A percentile compares a stretch with the other conserved stretches of the same genome.
Conservation (phyloP, 306 rosid species). For the Oemleria cerasiformis region DNA sequence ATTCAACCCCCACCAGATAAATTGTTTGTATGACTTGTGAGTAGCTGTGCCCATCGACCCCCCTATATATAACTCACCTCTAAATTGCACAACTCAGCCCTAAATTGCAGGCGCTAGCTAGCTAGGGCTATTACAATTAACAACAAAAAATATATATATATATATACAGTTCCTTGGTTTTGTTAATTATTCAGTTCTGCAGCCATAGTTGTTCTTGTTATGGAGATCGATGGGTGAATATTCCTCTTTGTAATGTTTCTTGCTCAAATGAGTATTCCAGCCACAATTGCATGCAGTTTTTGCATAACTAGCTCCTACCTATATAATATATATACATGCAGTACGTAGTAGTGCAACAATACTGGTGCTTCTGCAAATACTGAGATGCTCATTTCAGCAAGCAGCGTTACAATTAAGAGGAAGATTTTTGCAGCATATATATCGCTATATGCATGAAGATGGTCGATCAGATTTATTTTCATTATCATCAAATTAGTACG, state of each 20-base stretch:
- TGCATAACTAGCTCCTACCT: not conserved
- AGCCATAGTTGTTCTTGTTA: too few relatives aligned
- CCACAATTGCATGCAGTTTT: slow-evolving; percentile 16
- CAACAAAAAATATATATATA: too few relatives aligned
- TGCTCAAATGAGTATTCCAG: slow-evolving; percentile 99
- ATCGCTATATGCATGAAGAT: too few relatives aligned
- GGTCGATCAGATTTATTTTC: too few relatives aligned
- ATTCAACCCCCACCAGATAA: not conserved
- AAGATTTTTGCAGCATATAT: not conserved
- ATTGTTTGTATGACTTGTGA: too few relatives aligned
- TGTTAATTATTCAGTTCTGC: too few relatives aligned
- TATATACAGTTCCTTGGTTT: too few relatives aligned
- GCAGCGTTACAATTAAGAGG: slow-evolving; percentile 46
- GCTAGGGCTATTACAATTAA: too few relatives aligned
- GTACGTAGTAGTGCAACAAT: slow-evolving; percentile 10
- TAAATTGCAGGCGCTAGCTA: not conserved
- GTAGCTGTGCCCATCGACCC: not conserved
- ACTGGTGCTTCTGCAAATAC: too few relatives aligned
- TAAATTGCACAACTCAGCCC: not conserved
- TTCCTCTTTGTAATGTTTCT: slow-evolving; percentile 59
- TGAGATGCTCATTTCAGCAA: slow-evolving; percentile 75
- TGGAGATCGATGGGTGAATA: not conserved
- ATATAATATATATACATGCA: not conserved
- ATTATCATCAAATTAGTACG: too few relatives aligned
- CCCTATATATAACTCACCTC: not conserved